Evolutionary conservation across 208 protist genomes (phyloP).

Genomic region (Tritrichomonas foetus): DNA sequence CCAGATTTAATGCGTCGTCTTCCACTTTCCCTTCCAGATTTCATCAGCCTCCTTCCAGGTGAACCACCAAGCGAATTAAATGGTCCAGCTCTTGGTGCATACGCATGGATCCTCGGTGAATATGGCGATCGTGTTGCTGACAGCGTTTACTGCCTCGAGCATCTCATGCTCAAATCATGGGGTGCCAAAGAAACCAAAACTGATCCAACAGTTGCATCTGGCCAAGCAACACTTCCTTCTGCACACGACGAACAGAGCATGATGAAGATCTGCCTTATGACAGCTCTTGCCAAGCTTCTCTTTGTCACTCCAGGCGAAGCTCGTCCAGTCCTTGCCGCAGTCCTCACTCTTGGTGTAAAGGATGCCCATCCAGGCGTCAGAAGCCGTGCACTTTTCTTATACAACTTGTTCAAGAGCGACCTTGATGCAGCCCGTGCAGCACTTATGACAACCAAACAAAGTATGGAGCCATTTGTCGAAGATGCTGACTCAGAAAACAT

Average conservation of each 20-base stretch:
- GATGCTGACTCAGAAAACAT: constrained; percentile 22
- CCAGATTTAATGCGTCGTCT: neutral
- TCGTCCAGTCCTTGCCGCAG: neutral
- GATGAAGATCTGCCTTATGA: constrained; percentile 29
- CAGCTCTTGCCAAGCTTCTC: neutral
- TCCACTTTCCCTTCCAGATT: neutral
- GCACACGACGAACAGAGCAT: neutral
- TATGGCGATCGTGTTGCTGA: constrained; percentile 32
- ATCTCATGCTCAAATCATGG: neutral
- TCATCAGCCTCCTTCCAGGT: neutral
- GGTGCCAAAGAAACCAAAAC: neutral
- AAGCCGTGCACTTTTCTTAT: neutral
- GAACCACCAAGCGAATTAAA: neutral
- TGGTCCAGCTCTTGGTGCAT: neutral
- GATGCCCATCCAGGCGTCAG: neutral
- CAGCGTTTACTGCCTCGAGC: neutral
- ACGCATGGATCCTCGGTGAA: constrained; percentile 31
- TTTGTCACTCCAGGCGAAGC: constrained; percentile 40
- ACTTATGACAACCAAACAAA: neutral
- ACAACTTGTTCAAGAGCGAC: neutral
- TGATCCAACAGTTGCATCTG: too few relatives aligned
- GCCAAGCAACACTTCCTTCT: neutral
- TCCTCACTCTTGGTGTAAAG: neutral
- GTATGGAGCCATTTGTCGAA: constrained; percentile 19
- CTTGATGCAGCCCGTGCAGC: neutral